Evolutionary conservation across 352 stramenopile genomes (phyloP), one percentile per base, ranked within the genome.

Genomic region (Phytophthora podocarpi): DNA sequence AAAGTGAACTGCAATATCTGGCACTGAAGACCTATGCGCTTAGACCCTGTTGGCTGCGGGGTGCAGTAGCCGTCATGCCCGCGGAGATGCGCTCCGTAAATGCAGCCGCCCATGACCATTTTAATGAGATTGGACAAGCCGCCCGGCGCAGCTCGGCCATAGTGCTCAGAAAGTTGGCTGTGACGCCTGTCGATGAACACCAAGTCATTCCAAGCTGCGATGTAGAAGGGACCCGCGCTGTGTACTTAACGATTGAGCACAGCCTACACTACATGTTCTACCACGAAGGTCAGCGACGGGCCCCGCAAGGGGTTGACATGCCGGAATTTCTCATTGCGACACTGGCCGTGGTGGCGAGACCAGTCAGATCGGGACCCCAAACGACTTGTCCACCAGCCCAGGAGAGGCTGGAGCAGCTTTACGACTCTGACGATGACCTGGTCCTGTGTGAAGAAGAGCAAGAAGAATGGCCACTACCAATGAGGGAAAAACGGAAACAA

Each of bases 201-300:
- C 36, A 57, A 34, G 1, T 18, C 1, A 9, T 58, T 1, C 45
- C 46, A 5, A 28, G 57, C 1, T 64, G 21, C 12, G 52, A 64
- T 4, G 0, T 64, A 0, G 56, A 2, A 15, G 6, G 9, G 0
- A 64, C 45, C 2, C 8, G 11, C 3, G 37, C 40, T 3, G 20
- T 20, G 2, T 31, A 27, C 12, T 45, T 64, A 13, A n/a, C 16
- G 15, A 47, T 58, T 5, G 27, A 31, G 4, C 56, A 64, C 15
- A 46, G 57, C 26, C 21, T 57, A 11, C 46, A 58, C 13, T 58
- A 20, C 13, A 11, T 57, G 6, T 64, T 64, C 21, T 57, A 64
- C 15, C 18, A 21, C 0, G 45, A 51, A 9, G 45, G 45, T 2
- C 57, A 58, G 11, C 28, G 37, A 0, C 45, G 56, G 2, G 20